A percentile compares a stretch with the other conserved stretches of the same genome.
These are phyloP conservation scores for Ogataea chonburiensis DNA, from an alignment of 805 yeast species.

Conservation along the genomic window DNA sequence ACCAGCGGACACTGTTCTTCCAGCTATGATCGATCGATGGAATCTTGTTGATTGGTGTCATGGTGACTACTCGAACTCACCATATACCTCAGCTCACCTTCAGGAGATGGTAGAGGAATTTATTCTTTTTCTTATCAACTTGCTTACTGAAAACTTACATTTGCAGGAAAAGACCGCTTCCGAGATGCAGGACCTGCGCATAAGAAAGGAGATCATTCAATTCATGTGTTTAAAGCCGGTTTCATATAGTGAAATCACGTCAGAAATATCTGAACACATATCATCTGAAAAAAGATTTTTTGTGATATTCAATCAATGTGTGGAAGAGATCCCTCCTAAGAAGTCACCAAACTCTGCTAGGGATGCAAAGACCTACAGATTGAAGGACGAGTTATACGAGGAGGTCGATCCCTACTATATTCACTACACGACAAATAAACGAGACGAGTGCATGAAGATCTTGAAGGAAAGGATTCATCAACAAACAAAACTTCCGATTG, in stretches of 20 bases:
- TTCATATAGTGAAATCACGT: constrained; percentile 67
- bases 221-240: constrained; percentile 73
- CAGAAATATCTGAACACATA: constrained; percentile 73
- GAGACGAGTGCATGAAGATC: constrained; percentile 77
- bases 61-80: constrained; percentile 43
- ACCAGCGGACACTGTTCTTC: constrained; percentile 55
- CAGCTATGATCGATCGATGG: constrained; percentile 70
- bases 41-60: constrained; percentile 53
- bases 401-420: constrained; percentile 80
- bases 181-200: constrained; percentile 47
- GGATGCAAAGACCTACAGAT: constrained; percentile 63
- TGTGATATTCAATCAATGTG: constrained; percentile 48
- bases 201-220: constrained; percentile 76
- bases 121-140: constrained; percentile 60
- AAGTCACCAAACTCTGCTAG: constrained; percentile 38
- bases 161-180: constrained; percentile 49
- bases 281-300: constrained; percentile 71
- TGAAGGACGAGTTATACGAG: constrained; percentile 54
- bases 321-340: constrained; percentile 55
- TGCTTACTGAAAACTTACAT: constrained; percentile 66
- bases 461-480: constrained; percentile 51
- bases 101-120: constrained; percentile 73
- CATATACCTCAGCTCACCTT: constrained; percentile 34
- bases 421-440: constrained; percentile 70
- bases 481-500: constrained; percentile 35